These are phyloP conservation scores for Colletotrichum phormii DNA, from an alignment of 2,329 filamentous ascomycete genomes.

Conservation along the genomic window DNA sequence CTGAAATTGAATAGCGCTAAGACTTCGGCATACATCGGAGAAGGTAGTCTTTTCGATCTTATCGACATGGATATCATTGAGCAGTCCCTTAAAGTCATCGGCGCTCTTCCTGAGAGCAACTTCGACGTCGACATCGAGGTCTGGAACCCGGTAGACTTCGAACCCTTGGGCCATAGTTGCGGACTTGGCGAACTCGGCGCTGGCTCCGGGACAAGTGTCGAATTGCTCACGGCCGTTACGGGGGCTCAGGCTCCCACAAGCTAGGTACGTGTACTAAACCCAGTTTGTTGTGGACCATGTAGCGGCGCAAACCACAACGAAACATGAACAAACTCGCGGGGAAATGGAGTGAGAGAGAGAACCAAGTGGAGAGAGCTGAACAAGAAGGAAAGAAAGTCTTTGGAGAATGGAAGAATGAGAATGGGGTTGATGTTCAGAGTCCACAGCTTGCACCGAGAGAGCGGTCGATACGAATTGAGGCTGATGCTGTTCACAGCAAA, in stretches of 20 bases:
- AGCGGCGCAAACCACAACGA: not conserved
- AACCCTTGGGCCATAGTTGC: slow-evolving; percentile 16
- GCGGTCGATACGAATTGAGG: slow-evolving; percentile 18
- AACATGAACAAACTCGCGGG: not conserved
- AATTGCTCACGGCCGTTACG: not conserved
- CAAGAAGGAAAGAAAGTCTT: not conserved
- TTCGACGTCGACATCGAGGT: not conserved
- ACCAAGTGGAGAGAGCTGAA: not conserved
- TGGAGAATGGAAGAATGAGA: not conserved
- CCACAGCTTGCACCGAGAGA: not conserved
- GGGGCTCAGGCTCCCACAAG: not conserved
- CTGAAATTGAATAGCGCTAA: slow-evolving; percentile 41
- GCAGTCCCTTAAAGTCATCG: slow-evolving; percentile 32
- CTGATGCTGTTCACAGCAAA: slow-evolving; percentile 17
- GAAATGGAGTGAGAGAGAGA: not conserved
- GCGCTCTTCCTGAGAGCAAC: slow-evolving; percentile 20
- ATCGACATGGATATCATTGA: slow-evolving; percentile 35
- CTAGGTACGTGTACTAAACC: not conserved
- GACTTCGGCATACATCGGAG: slow-evolving; percentile 39
- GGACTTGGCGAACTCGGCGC: not conserved
- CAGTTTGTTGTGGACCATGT: not conserved
- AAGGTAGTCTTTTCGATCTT: slow-evolving; percentile 37
- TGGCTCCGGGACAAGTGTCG: not conserved
- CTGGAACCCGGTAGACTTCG: not conserved
- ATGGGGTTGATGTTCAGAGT: not conserved